Base-by-base conservation (phyloP, 768 basidiomycete species). In the Hortiboletus campestris region DNA sequence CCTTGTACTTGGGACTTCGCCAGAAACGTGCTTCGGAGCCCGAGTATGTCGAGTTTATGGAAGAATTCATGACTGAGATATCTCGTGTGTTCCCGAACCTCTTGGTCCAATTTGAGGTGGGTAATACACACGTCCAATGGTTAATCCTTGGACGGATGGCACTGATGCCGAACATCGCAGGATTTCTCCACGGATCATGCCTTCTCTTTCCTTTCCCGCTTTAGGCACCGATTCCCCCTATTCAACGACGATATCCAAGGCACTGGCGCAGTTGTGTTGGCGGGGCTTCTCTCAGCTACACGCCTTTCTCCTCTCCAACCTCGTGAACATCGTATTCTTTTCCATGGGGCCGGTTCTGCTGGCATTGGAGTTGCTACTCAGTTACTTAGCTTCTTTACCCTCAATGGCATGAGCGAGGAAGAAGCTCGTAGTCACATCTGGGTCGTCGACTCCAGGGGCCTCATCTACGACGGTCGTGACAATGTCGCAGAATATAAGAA, bases 121-220 rank as follows among this genome's bases (percentile, higher is more conserved):
- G 72, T 65, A 22, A 25, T 34, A 32, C 16, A 4, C n/a, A 29
- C 12, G 19, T 14, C 8, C 4, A 42, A 48, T 10, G 7, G 14
- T 17, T 31, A 10, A 10, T n/a, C 22, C 29, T 61, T 9, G 13
- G 3, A 50, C 5, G 31, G 19, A 41, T 28, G 9, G 38, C 29
- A 32, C 42, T 64, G 19, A 59, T 35, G 16, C 9, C 19, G 6
- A 42, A 12, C 16, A 25, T 64, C 3, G 12, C 49, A 92, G 84
- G 94, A 97, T 75, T 97, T 94, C 75, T 86, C 91, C 32, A 94
- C 91, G 3, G 89, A 96, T 58, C 86, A 93, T 58, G 94, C 94
- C 1, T 97, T 97, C 77, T 75, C 81, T 50, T 94, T 91, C 72
- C 84, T 96, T 31, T 81, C 86, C 39, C 77, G 82, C 40, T 93